A percentile compares a stretch with the other conserved stretches of the same genome.
phyloP scores from a whole-genome alignment of 768 basidiomycete species.

The Floccularia luteovirens region DNA sequence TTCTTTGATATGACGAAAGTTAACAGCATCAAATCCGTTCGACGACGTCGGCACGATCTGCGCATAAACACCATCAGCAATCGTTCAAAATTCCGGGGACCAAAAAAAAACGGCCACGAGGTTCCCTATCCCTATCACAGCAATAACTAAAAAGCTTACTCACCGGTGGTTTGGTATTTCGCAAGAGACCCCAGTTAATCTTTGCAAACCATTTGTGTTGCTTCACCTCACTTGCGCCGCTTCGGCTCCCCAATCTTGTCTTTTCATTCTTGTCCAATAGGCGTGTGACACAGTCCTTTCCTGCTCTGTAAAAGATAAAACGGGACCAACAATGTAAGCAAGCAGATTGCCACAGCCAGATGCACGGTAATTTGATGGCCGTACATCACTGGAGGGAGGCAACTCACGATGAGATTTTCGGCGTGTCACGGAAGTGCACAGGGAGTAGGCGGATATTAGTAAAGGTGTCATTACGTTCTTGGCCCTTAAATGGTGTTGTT shows the following conservation, averaged over 20 bases:
- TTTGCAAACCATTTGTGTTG: slow-evolving; percentile 97
- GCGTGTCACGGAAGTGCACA: slow-evolving; percentile 81
- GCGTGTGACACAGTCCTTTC: slow-evolving; percentile 83
- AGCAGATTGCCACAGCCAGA: slow-evolving; percentile 15
- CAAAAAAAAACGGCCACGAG: background rate
- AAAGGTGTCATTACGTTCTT: slow-evolving; percentile 92
- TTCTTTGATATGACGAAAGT: slow-evolving; percentile 89
- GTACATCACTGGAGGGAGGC: slow-evolving; percentile 14
- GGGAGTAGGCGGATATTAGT: slow-evolving; percentile 85
- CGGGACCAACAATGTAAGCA: slow-evolving; percentile 13
- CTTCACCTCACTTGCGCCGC: slow-evolving; percentile 97
- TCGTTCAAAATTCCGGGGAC: background rate
- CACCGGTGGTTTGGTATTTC: slow-evolving; percentile 91
- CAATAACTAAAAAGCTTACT: slow-evolving; percentile 18
- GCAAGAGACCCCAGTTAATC: slow-evolving; percentile 93
- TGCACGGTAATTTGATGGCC: slow-evolving; percentile 18
- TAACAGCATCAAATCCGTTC: slow-evolving; percentile 76
- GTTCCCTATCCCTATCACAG: background rate
- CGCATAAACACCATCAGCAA: slow-evolving; percentile 8
- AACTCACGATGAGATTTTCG: slow-evolving; percentile 69
- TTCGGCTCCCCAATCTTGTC: slow-evolving; percentile 82
- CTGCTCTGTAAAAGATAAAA: slow-evolving; percentile 43
- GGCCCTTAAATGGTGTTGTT: slow-evolving; percentile 98
- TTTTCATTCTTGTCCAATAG: slow-evolving; percentile 90
- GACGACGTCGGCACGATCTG: slow-evolving; percentile 80